A percentile compares a stretch with the other conserved stretches of the same genome.
Conservation (phyloP, 352 stramenopile genomes). For the Globisporangium perplexum region DNA sequence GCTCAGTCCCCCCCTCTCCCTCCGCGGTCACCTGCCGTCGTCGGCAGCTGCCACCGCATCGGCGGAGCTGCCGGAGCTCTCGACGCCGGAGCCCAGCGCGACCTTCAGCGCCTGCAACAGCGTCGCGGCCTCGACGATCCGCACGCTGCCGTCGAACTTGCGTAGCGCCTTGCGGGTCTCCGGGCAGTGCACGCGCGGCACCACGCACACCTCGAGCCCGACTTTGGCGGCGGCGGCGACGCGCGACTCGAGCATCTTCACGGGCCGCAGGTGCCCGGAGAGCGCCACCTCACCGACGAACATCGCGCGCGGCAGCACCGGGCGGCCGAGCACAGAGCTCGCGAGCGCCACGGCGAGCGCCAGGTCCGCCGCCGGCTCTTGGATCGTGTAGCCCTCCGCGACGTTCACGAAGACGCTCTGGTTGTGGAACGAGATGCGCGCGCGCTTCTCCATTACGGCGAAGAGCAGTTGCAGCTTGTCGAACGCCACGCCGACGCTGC, state of each 20-base stretch:
- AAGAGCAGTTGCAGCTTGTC: conserved; percentile 93
- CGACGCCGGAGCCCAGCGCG: conserved; percentile 26
- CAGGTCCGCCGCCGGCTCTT: conserved; percentile 74
- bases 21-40: conserved; percentile 1
- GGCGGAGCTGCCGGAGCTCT: neutral
- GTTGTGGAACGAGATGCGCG: conserved; percentile 61
- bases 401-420: conserved; percentile 86
- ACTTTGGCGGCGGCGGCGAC: conserved; percentile 78
- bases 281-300: conserved; percentile 79
- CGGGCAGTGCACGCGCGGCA: conserved; percentile 47
- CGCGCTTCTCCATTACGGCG: conserved; percentile 94
- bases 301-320: conserved; percentile 46
- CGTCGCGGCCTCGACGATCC: conserved; percentile 59
- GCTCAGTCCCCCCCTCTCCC: too few species aligned
- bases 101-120: conserved; percentile 61
- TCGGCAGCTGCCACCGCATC: neutral
- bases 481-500: conserved; percentile 69
- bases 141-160: conserved; percentile 54
- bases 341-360: conserved; percentile 70
- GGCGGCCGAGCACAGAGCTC: conserved; percentile 53
- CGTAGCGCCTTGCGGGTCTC: conserved; percentile 34
- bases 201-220: conserved; percentile 64
- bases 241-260: conserved; percentile 80
- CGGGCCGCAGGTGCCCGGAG: conserved; percentile 70
- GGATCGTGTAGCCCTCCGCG: conserved; percentile 77